Base-by-base conservation (phyloP, 148 eudicot species). In the Rhododendron mucronatum region DNA sequence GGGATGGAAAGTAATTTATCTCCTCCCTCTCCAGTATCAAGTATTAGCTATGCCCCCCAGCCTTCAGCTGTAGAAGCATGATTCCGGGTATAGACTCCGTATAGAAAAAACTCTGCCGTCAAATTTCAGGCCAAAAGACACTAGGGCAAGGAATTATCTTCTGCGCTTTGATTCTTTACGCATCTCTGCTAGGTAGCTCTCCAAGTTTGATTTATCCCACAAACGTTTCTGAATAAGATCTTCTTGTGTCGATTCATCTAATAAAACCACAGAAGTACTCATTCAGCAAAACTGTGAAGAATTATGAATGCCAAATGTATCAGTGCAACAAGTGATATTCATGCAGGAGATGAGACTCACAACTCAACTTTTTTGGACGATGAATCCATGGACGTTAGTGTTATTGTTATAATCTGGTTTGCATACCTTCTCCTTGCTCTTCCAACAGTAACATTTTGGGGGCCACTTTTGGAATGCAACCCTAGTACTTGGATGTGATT, bases 161-260 rank as follows among this genome's bases (percentile, higher is more conserved):
- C 99, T 92, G 88, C 98, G 96, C 91, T 95, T 96, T 59, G 99
- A 95, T 90, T 96, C 99, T 92, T 95, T 96, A 78, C 99, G 91
- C 94, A 90, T 92, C 90, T 96, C 98, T 3, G 93, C 88, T 39
- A 91, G 10, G 86, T 96, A 96, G 90, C 84, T 93, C 80, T 94
- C 97, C 93, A 91, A 85, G 87, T 96, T 96, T 69, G 92, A 82
- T 87, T 92, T 93, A 81, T 92, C 92, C 99, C 99, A 96, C 33
- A 96, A 90, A 30, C 94, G 93, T 87, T 93, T 92, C 78, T 88
- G 89, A 81, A 96, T 89, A 67, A 96, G 99, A 88, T 95, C 97
- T 67, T 95, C 97, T 91, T 96, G 96, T 10, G 89, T 90, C 20
- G 86, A 77, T 88, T 94, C 99, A 89, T 94, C 99, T 96, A 78